Evolutionary conservation across 768 basidiomycete species (phyloP).

Genomic region (Hericium coralloides): DNA sequence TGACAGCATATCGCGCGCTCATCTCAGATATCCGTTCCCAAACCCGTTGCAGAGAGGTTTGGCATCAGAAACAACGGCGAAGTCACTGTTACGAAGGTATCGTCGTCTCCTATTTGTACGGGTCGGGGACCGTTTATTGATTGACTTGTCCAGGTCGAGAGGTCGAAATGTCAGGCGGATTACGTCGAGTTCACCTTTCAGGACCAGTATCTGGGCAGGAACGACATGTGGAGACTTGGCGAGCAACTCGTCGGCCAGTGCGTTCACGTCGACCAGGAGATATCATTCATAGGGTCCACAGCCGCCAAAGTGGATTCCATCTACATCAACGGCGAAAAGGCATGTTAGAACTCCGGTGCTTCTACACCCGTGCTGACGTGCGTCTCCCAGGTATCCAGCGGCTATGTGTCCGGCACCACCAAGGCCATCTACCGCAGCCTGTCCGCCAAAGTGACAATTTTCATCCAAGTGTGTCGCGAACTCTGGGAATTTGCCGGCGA

Average conservation of each 20-base stretch:
- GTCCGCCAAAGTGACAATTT: constrained; percentile 86
- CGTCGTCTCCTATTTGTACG: not conserved
- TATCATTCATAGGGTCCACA: constrained; percentile 76
- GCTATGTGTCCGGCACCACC: constrained; percentile 71
- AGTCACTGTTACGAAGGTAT: constrained; percentile 63
- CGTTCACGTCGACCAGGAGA: constrained; percentile 75
- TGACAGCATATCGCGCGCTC: not conserved
- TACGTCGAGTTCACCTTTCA: constrained; percentile 88
- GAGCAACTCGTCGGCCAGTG: constrained; percentile 74
- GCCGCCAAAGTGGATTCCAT: constrained; percentile 78
- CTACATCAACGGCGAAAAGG: constrained; percentile 62
- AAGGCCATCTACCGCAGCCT: constrained; percentile 85
- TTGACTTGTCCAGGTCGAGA: constrained; percentile 50
- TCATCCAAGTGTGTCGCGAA: constrained; percentile 94
- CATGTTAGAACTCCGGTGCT: constrained; percentile 18
- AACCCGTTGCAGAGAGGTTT: constrained; percentile 64
- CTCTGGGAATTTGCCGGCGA: constrained; percentile 97
- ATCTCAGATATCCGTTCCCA: constrained; percentile 63
- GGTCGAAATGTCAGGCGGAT: constrained; percentile 51
- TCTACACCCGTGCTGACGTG: not conserved
- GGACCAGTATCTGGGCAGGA: constrained; percentile 91
- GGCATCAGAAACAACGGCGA: constrained; percentile 63
- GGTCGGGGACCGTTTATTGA: not conserved
- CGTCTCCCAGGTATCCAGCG: constrained; percentile 59
- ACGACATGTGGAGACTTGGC: constrained; percentile 95